Evolutionary conservation across 2,329 filamentous ascomycete genomes (phyloP).

Genomic region (Exserohilum rostratum): DNA sequence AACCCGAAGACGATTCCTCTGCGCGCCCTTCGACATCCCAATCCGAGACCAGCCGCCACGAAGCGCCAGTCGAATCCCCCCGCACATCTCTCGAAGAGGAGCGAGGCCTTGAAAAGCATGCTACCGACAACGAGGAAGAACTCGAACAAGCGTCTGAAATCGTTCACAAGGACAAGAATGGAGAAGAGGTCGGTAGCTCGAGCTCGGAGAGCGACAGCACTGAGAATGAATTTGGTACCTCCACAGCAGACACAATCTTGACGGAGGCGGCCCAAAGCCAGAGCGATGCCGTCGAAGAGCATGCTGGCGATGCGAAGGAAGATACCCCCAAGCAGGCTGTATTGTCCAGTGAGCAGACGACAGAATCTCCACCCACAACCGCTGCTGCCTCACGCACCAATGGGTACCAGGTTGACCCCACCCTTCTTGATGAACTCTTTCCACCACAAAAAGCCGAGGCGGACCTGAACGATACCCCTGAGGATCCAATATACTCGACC

Average conservation of each 20-base stretch:
- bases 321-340: not conserved
- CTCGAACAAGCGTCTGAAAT: not conserved
- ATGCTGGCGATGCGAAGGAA: not conserved
- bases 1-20: constrained; percentile 40
- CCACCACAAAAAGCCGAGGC: constrained; percentile 11
- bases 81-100: constrained; percentile 48
- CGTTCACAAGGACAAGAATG: not conserved
- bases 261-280: not conserved
- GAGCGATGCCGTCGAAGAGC: not conserved
- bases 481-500: constrained; percentile 43
- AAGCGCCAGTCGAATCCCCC: constrained; percentile 39
- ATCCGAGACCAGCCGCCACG: constrained; percentile 45
- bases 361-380: not conserved
- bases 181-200: not conserved
- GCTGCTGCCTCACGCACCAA: not conserved
- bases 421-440: constrained; percentile 38
- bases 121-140: not conserved
- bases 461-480: constrained; percentile 25
- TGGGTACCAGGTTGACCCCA: constrained; percentile 19
- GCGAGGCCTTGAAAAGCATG: not conserved
- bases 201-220: constrained; percentile 5
- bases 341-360: not conserved
- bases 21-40: constrained; percentile 44
- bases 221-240: constrained; percentile 10
- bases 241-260: constrained; percentile 6